These are phyloP conservation scores for Blakeslea trispora DNA, from an alignment of 371 early-diverging fungal species.

Conservation along the genomic window DNA sequence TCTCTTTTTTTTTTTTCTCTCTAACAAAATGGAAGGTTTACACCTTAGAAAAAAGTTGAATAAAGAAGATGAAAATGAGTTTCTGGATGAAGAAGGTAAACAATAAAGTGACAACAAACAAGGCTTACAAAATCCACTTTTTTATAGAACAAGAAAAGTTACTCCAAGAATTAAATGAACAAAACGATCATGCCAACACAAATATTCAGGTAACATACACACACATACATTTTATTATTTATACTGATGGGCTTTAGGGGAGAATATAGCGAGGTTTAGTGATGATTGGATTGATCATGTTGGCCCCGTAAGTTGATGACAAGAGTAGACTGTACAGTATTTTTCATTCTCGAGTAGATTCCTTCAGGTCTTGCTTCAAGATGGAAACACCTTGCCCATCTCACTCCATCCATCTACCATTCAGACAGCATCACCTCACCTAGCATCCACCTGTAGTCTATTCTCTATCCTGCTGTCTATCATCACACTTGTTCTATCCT, in stretches of 20 bases:
- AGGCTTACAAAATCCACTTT: too few species aligned
- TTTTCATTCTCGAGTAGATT: not conserved
- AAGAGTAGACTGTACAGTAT: not conserved
- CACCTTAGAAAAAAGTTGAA: constrained; percentile 2
- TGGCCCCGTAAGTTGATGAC: not conserved
- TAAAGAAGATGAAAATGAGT: constrained; percentile 29
- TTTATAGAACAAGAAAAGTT: constrained; percentile 30
- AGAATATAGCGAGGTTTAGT: not conserved
- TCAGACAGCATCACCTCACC: constrained; percentile 4
- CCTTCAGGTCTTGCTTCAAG: not conserved
- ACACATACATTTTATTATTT: not conserved
- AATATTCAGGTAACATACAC: constrained; percentile 21
- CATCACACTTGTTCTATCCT: constrained; percentile 22
- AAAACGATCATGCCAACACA: constrained; percentile 32
- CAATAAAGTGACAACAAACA: not conserved
- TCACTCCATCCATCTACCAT: not conserved
- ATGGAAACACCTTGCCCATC: not conserved
- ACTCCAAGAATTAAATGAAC: constrained; percentile 22
- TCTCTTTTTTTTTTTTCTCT: not conserved
- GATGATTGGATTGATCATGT: not conserved
- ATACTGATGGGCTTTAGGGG: too few species aligned
- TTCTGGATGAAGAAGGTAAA: constrained; percentile 36
- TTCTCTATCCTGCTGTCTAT: constrained; percentile 14
- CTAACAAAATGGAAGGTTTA: constrained; percentile 4
- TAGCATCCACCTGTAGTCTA: constrained; percentile 17